Evolutionary conservation across 108 stramenopile genomes (phyloP), one percentile per base, ranked within the genome.

Genomic region (Skeletonema tropicum): DNA sequence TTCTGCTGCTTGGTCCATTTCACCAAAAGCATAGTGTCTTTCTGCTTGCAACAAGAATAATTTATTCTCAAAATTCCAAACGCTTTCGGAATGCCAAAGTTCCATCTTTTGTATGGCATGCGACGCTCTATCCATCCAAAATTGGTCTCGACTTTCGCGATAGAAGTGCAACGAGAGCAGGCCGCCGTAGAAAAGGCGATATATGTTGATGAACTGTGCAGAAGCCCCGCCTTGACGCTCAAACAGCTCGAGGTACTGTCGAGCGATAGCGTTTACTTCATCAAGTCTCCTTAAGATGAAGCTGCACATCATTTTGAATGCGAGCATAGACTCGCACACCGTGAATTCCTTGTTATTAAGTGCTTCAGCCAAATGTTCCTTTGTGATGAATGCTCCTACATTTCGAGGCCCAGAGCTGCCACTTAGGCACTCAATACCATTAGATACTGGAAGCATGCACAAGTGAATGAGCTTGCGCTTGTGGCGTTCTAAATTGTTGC

Each of bases 51-150:
- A 38, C 21, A 70, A 39, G 2, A 59, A 36, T 3, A 58, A 19
- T 26, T 70, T 70, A 55, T 70, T 70, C 69, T 70, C 33, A 58
- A 69, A 69, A 19, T 70, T 70, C 69, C 58, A 70, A 11, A 6
- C 17, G 12, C 69, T 36, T 3, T 35, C 68, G 1, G 7, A 14
- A 2, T 3, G 39, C 68, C 68, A 69, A 6, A 55, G 5, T 21
- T 57, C 68, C 68, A 69, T 57, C 15, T 36, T 69, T 23, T 19
- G 1, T 12, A 70, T 59, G 21, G 68, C 48, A 69, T 59, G n/a
- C 1, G 13, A 1, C 17, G 32, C 69, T 38, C 32, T 33, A 25
- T 70, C 58, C 21, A 70, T 33, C 69, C 69, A 70, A 31, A 23
- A 59, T 12, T n/a, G 19, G 0, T 70, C 57, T 36, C 5, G 69